Percentiles rank a stretch among this genome's conserved stretches.
These are phyloP conservation scores for Hymenoscyphus fructigenus DNA, from an alignment of 2,329 filamentous ascomycete genomes.

Conservation along the genomic window DNA sequence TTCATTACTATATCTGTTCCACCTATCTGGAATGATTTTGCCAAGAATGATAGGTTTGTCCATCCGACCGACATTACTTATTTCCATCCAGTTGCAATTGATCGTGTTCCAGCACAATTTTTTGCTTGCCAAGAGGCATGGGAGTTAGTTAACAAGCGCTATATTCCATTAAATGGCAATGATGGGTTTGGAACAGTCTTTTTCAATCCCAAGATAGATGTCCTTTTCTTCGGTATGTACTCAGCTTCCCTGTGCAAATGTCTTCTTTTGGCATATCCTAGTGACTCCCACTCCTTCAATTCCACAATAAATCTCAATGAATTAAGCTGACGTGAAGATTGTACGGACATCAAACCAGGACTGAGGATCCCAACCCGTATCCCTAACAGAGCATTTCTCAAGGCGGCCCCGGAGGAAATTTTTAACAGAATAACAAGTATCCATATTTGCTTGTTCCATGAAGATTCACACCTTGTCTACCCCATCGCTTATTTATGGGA, in stretches of 20 bases:
- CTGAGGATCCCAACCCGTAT: too few relatives aligned
- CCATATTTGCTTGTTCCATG: background rate
- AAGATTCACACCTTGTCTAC: too few relatives aligned
- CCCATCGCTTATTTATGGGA: background rate
- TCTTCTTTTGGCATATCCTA: too few relatives aligned
- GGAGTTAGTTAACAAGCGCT: background rate
- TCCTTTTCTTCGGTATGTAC: background rate
- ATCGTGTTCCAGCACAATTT: background rate
- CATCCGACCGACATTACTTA: background rate
- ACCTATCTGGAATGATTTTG: background rate
- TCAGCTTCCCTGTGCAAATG: too few relatives aligned
- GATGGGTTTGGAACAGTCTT: background rate
- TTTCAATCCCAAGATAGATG: constrained; percentile 1
- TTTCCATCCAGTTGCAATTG: background rate
- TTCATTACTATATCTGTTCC: background rate
- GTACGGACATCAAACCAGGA: too few relatives aligned
- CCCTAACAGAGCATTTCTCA: background rate
- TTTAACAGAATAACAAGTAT: background rate
- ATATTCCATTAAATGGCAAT: background rate
- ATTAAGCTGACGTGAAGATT: too few relatives aligned
- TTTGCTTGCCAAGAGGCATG: constrained; percentile 6
- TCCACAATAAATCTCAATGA: background rate
- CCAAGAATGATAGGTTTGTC: background rate
- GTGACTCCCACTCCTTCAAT: background rate
- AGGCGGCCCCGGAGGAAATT: background rate